Conservation (phyloP, 331 rosid species). For the Telfairia occidentalis region DNA sequence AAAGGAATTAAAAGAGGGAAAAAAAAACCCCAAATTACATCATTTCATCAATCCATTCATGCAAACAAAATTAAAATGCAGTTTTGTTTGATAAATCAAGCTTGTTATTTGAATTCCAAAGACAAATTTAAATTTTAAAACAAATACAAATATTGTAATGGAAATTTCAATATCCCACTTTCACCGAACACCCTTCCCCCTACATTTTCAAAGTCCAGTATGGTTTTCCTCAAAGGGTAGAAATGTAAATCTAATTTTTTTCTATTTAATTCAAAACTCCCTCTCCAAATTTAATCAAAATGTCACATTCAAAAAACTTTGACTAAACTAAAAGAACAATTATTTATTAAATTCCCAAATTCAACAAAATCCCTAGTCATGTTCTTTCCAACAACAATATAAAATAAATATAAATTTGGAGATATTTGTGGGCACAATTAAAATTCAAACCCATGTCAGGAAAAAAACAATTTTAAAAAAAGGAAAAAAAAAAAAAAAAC, state of each 20-base stretch:
- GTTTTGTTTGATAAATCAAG: background rate
- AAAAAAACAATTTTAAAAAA: background rate
- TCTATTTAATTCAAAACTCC: slow-evolving; percentile 6
- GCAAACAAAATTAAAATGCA: background rate
- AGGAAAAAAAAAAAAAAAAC: background rate
- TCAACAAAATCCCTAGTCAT: background rate
- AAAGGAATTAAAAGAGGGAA: background rate
- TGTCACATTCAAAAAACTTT: slow-evolving; percentile 1
- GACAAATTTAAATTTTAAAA: too few species aligned
- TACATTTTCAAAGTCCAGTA: background rate
- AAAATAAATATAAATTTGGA: background rate
- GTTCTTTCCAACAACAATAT: background rate
- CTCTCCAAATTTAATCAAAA: background rate
- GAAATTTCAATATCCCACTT: background rate
- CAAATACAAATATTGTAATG: too few species aligned
- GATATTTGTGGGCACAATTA: slow-evolving; percentile 2
- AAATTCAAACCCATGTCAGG: background rate
- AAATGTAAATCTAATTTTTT: background rate
- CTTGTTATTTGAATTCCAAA: background rate
- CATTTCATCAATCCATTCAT: background rate
- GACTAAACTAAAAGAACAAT: slow-evolving; percentile 3
- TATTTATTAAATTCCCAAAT: background rate
- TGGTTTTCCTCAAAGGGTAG: background rate
- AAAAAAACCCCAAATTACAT: background rate
- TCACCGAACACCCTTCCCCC: background rate